Percentiles rank a stretch among this genome's conserved stretches.
These are phyloP conservation scores for Xerocomus brunneocitrinus DNA, from an alignment of 768 basidiomycete species.

Conservation along the genomic window DNA sequence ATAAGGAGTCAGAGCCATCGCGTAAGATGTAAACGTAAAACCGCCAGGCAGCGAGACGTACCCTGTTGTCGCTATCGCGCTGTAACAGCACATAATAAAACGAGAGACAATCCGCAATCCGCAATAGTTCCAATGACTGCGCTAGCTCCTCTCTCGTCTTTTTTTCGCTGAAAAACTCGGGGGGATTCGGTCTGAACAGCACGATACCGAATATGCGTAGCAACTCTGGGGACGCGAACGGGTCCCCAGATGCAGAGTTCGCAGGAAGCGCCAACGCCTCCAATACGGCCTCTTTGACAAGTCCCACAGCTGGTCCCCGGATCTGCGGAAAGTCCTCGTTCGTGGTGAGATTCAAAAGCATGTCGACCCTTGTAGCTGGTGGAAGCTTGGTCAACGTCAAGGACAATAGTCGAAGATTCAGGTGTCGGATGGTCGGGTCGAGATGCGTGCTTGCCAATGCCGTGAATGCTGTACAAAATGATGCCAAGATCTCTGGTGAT, in stretches of 20 bases:
- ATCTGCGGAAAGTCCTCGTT: slow-evolving; percentile 58
- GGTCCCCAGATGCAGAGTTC: slow-evolving; percentile 23
- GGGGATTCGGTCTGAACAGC: slow-evolving; percentile 54
- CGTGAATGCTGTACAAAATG: slow-evolving; percentile 49
- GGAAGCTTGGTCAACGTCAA: slow-evolving; percentile 47
- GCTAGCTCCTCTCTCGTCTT: slow-evolving; percentile 44
- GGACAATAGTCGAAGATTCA: slow-evolving; percentile 57
- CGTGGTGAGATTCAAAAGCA: slow-evolving; percentile 50
- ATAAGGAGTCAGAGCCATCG: neutral
- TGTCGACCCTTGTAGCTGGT: slow-evolving; percentile 45
- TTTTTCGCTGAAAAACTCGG: slow-evolving; percentile 41
- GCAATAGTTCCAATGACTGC: slow-evolving; percentile 52
- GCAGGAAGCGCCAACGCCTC: slow-evolving; percentile 39
- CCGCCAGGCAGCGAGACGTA: slow-evolving; percentile 21
- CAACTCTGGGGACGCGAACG: slow-evolving; percentile 54
- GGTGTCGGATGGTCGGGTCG: slow-evolving; percentile 52
- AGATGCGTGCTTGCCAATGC: slow-evolving; percentile 59
- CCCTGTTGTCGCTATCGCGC: slow-evolving; percentile 56
- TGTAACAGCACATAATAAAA: slow-evolving; percentile 63
- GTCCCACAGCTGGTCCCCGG: slow-evolving; percentile 61
- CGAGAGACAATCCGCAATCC: slow-evolving; percentile 62
- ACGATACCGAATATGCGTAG: slow-evolving; percentile 56
- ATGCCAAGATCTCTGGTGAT: slow-evolving; percentile 42
- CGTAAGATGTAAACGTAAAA: neutral
- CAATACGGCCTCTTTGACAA: slow-evolving; percentile 64